Base-by-base conservation (phyloP, 768 basidiomycete species). In the Pisolithus sp. region DNA sequence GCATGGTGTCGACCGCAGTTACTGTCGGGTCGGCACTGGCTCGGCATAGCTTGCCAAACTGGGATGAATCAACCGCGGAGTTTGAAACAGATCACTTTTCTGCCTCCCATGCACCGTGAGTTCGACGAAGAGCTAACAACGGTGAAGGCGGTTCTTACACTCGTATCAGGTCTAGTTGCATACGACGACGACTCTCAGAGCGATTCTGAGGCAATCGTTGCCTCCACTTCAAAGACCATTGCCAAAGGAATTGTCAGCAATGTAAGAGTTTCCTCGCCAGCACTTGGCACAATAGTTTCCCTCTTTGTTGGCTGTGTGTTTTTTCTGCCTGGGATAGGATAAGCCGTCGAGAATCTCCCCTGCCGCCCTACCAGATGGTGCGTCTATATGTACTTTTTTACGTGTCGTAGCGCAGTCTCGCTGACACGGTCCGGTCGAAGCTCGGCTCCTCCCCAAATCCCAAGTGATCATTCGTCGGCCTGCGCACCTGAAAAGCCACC, bases 101-200 rank as follows among this genome's bases (percentile, higher is more conserved):
- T 24, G 52, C 53, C 57, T 51, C 53, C 26, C 67, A 67, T 67
- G 66, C 52, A 67, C 47, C 56, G 66, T 67, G 57, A 65, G 67
- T 54, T 26, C 30, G 51, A 15, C 43, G 17, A 42, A 30, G 20
- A 50, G 44, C 30, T 3, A 30, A 36, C 48, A 54, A 20, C 51
- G 52, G 52, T 53, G 8, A 58, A 43, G 21, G n/a, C 40, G 0
- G 49, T 24, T 15, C 15, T 38, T 17, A n/a, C 17, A 34, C 34
- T n/a, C 51, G 21, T n/a, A 21, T 2, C 15, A 85, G 83, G 81
- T 18, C 77, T 86, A 34, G 78, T 79, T 24, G 78, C 78, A 30
- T 85, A 85, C 59, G 80, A 75, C 57, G 82, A 80, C 49, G 83
- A 83, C 57, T 79, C 79, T n/a, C 75, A 74, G 20, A 82, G 79